Evolutionary conservation across 805 yeast genomes (phyloP), one percentile per base, ranked within the genome.

Genomic region (Lachancea quebecensis): DNA sequence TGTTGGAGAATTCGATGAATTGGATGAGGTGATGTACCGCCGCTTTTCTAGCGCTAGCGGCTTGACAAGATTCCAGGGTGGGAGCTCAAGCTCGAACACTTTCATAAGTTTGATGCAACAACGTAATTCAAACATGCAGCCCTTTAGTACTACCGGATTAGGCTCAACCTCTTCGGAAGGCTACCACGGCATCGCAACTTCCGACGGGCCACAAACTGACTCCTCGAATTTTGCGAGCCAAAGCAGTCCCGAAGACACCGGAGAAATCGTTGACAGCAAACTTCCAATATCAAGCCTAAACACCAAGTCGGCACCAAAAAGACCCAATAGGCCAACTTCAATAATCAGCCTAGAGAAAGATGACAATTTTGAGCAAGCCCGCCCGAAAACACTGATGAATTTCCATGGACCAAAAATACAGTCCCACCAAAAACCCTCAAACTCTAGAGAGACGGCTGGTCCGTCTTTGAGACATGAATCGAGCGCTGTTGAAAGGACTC

Each of bases 11-110:
- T 45, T 58, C 35, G 66, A 62, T 44, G 64, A 56, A 34, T 41
- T 62, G 18, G 65, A 62, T 40, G 65, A 60, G 44, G 63, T 57
- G 42, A 48, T 62, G 43, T 62, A 60, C 42, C 54, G 48, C 14
- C 53, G 61, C 27, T 37, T 60, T 5, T 54, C 60, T 14, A 39
- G 31, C 11, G 35, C 35, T 10, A 44, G 43, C 28, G 46, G 42
- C 5, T 11, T 44, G 5, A 27, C 39, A 9, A 42, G 42, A 16
- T 15, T 33, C 17, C 25, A 21, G 6, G 29, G 38, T 2, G 42
- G 42, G 15, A 29, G 43, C 10, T 44, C 47, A 11, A 31, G 44
- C 14, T 30, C 40, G 7, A 44, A 39, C 14, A 35, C 40, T 4
- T 44, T 12, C 18, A 15, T 10, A 16, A 39, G 40, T 14, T 29